phyloP scores from a whole-genome alignment of 1,139 yeast genomes.

The Candida sojae region DNA sequence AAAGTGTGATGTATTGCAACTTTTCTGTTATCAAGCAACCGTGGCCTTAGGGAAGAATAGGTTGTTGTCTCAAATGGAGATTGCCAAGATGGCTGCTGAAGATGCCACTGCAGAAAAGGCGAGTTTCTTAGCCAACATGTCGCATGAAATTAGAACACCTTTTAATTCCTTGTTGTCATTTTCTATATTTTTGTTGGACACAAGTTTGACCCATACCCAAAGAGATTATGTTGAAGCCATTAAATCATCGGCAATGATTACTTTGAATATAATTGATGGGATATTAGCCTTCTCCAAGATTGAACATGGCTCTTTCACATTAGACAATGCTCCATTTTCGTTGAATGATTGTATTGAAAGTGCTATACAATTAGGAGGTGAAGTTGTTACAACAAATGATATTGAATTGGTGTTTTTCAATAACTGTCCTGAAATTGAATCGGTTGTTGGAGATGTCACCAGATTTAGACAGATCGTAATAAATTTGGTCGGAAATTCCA shows the following conservation, averaged over 20 bases:
- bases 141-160: slow-evolving; percentile 61
- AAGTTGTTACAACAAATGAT: slow-evolving; percentile 49
- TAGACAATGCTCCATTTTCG: slow-evolving; percentile 52
- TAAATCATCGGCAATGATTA: slow-evolving; percentile 52
- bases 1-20: slow-evolving; percentile 42
- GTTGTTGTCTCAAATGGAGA: slow-evolving; percentile 50
- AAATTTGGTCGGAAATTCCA: slow-evolving; percentile 59
- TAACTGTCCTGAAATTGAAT: slow-evolving; percentile 42
- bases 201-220: slow-evolving; percentile 47
- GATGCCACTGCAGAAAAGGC: slow-evolving; percentile 63
- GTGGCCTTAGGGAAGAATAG: slow-evolving; percentile 53
- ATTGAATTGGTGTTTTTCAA: slow-evolving; percentile 52
- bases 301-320: slow-evolving; percentile 54
- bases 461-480: slow-evolving; percentile 55
- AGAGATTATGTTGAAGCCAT: slow-evolving; percentile 58
- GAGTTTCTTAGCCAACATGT: slow-evolving; percentile 60
- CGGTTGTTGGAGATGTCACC: slow-evolving; percentile 53
- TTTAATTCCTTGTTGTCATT: slow-evolving; percentile 58
- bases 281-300: slow-evolving; percentile 58
- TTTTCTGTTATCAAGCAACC: slow-evolving; percentile 56
- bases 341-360: slow-evolving; percentile 53
- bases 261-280: slow-evolving; percentile 57
- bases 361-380: slow-evolving; percentile 54
- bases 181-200: slow-evolving; percentile 54
- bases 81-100: slow-evolving; percentile 58